These are phyloP conservation scores for Amaranthus tricolor DNA, from an alignment of 179 eudicot species.

Conservation along the genomic window DNA sequence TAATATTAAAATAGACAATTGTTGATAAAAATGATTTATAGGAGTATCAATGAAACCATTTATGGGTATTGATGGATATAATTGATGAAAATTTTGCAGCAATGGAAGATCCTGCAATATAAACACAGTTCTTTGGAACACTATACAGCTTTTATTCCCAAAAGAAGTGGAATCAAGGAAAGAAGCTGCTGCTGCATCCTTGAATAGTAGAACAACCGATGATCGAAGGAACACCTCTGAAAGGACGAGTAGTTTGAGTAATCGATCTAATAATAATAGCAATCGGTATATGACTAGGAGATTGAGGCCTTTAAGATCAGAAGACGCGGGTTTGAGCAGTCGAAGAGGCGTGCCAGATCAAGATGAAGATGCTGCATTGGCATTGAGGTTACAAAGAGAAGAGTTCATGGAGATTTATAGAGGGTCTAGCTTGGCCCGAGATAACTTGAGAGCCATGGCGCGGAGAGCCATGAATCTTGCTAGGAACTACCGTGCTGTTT, in stretches of 20 bases:
- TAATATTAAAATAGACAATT: too few relatives aligned
- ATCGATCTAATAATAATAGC: constrained; percentile 12
- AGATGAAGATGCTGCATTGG: constrained; percentile 87
- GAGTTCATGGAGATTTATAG: constrained; percentile 70
- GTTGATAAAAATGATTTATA: neutral
- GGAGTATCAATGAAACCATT: neutral
- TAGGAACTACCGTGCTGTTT: constrained; percentile 29
- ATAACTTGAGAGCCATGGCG: constrained; percentile 72
- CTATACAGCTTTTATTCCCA: constrained; percentile 91
- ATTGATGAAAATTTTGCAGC: constrained; percentile 26
- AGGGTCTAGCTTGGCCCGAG: constrained; percentile 58
- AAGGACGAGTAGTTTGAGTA: neutral
- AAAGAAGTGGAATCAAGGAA: constrained; percentile 75
- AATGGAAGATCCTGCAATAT: constrained; percentile 73
- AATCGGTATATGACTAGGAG: constrained; percentile 24
- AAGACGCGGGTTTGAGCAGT: constrained; percentile 18
- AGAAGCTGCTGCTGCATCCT: constrained; percentile 31
- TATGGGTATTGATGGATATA: neutral
- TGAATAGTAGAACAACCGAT: constrained; percentile 29
- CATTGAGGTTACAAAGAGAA: constrained; percentile 81
- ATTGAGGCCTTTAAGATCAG: constrained; percentile 23
- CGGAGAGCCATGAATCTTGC: constrained; percentile 55
- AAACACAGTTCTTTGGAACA: constrained; percentile 83
- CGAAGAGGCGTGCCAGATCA: constrained; percentile 38
- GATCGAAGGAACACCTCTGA: constrained; percentile 21